Evolutionary conservation across 371 early-diverging fungal genomes (phyloP).

Genomic region (Mucor racemosus): DNA sequence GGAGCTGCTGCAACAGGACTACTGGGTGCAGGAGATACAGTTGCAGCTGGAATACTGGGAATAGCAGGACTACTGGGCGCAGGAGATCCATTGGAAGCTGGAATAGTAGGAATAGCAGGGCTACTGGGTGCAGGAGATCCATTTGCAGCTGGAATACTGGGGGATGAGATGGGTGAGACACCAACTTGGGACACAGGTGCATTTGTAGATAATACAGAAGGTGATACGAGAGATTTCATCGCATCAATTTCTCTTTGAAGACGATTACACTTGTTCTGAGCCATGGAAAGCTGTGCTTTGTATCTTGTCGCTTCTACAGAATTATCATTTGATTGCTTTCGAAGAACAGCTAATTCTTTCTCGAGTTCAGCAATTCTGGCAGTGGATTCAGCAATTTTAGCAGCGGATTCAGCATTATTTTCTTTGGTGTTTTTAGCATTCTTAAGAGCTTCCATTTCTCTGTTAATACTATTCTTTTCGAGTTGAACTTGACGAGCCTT

Average conservation of each 20-base stretch:
- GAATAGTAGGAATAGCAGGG: neutral
- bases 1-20: neutral
- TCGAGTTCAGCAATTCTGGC: constrained; percentile 17
- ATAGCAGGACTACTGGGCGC: neutral
- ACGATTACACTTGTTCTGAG: constrained; percentile 19
- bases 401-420: neutral
- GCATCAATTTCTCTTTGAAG: constrained; percentile 22
- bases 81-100: neutral
- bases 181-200: neutral
- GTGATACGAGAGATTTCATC: constrained; percentile 3
- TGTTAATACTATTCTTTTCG: constrained; percentile 6
- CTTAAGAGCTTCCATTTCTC: neutral
- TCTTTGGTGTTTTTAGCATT: neutral
- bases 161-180: neutral
- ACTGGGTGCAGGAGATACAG: neutral
- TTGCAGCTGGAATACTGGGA: neutral
- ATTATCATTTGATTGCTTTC: constrained; percentile 2
- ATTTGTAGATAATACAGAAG: neutral
- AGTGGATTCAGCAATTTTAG: neutral
- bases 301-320: constrained; percentile 19
- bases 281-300: constrained; percentile 30
- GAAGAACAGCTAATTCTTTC: constrained; percentile 1
- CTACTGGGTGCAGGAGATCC: neutral
- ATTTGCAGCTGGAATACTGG: neutral
- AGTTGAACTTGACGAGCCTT: constrained; percentile 21